A percentile compares a stretch with the other conserved stretches of the same genome.
These are phyloP conservation scores for Saitozyma podzolica DNA, from an alignment of 768 basidiomycete species.

Conservation along the genomic window DNA sequence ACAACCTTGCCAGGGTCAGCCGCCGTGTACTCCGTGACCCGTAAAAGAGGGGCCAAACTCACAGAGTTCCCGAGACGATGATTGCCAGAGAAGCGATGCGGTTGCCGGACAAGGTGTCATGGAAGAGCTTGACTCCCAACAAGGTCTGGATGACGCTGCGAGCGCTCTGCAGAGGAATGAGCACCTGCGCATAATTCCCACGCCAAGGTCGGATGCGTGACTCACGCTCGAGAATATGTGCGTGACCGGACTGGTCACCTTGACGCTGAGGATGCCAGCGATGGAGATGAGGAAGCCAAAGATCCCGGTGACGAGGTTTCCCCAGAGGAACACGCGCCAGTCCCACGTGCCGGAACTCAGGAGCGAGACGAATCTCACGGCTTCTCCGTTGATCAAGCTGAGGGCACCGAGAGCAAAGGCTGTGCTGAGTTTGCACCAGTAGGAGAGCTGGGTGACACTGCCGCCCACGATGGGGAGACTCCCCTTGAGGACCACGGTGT, in stretches of 20 bases:
- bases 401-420: not conserved
- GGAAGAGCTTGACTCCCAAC: not conserved
- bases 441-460: not conserved
- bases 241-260: constrained; percentile 92
- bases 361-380: not conserved
- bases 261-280: constrained; percentile 86
- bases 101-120: not conserved
- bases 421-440: not conserved
- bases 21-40: too few species aligned
- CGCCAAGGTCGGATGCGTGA: too few species aligned
- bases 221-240: constrained; percentile 68
- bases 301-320: constrained; percentile 73
- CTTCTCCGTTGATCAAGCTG: not conserved
- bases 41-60: too few species aligned
- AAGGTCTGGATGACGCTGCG: not conserved
- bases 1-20: too few species aligned
- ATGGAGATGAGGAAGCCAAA: constrained; percentile 93
- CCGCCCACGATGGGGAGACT: not conserved
- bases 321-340: constrained; percentile 44
- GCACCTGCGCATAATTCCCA: too few species aligned
- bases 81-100: not conserved
- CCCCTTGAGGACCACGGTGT: not conserved
- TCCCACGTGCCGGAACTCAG: not conserved
- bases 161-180: constrained; percentile 53
- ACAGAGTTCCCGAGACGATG: not conserved